Evolutionary conservation across 176 grass and related monocot species (phyloP).

Genomic region (Paspalum notatum): DNA sequence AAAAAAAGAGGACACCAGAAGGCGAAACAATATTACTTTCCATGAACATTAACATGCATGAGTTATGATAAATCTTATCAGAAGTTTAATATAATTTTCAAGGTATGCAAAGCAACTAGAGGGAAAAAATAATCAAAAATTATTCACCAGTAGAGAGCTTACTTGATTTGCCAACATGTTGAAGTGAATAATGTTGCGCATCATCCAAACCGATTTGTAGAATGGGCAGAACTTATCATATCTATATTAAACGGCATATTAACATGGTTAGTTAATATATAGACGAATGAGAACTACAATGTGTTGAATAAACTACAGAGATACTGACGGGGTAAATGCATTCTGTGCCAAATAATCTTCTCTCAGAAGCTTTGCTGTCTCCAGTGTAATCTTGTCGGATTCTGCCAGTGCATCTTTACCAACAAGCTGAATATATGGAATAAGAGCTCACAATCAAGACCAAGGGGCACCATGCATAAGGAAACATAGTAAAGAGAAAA

Average conservation of each 20-base stretch:
- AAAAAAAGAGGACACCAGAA: not conserved
- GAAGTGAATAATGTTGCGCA: constrained; percentile 95
- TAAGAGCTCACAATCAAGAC: constrained; percentile 8
- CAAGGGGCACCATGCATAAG: not conserved
- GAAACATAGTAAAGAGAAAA: constrained; percentile 31
- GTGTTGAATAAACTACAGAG: not conserved
- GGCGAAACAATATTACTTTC: not conserved
- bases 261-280: not conserved
- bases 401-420: constrained; percentile 88
- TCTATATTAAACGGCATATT: constrained; percentile 40
- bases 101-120: not conserved
- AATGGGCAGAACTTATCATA: constrained; percentile 94
- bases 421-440: constrained; percentile 61
- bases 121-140: not conserved
- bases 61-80: not conserved
- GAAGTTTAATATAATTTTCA: not conserved
- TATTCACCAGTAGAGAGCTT: not conserved
- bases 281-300: not conserved
- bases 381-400: constrained; percentile 81
- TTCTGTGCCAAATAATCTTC: constrained; percentile 88
- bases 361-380: constrained; percentile 82
- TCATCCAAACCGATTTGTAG: constrained; percentile 99
- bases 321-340: constrained; percentile 83
- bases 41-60: not conserved
- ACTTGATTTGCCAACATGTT: constrained; percentile 86